Conservation (phyloP, 306 rosid genomes). For the Casuarina cunninghamiana region DNA sequence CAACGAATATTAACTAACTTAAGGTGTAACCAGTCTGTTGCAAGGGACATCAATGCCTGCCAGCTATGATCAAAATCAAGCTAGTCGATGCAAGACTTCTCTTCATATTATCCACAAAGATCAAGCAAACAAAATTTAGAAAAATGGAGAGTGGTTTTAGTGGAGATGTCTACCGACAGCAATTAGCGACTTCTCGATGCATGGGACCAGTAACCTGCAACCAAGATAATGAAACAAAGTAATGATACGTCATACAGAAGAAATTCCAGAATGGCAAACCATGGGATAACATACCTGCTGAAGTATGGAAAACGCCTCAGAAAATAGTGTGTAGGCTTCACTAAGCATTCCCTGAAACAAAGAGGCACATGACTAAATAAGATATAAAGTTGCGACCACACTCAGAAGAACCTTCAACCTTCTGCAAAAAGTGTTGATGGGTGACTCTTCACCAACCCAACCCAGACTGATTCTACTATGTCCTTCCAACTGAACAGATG, state of each 20-base stretch:
- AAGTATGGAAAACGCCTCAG: constrained; percentile 93
- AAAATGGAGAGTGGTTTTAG: constrained; percentile 11
- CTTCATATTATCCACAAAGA: background rate
- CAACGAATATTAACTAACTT: background rate
- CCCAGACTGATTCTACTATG: background rate
- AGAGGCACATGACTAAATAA: constrained; percentile 10
- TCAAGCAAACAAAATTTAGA: constrained; percentile 10
- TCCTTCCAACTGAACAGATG: background rate
- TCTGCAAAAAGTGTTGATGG: background rate
- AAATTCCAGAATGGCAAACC: constrained; percentile 15
- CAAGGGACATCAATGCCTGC: background rate
- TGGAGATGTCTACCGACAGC: constrained; percentile 70
- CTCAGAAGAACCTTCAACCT: background rate
- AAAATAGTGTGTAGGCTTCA: constrained; percentile 90
- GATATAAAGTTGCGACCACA: background rate
- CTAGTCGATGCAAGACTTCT: constrained; percentile 1
- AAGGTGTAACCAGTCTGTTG: background rate
- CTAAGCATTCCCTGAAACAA: constrained; percentile 90
- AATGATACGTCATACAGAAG: constrained; percentile 16
- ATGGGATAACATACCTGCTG: constrained; percentile 71
- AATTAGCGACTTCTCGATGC: constrained; percentile 99
- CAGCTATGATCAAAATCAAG: background rate
- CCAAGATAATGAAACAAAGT: constrained; percentile 10
- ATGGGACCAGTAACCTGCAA: constrained; percentile 95
- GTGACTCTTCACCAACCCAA: background rate